These are phyloP conservation scores for Skeletonema tropicum DNA, from an alignment of 108 stramenopile genomes.

Conservation along the genomic window DNA sequence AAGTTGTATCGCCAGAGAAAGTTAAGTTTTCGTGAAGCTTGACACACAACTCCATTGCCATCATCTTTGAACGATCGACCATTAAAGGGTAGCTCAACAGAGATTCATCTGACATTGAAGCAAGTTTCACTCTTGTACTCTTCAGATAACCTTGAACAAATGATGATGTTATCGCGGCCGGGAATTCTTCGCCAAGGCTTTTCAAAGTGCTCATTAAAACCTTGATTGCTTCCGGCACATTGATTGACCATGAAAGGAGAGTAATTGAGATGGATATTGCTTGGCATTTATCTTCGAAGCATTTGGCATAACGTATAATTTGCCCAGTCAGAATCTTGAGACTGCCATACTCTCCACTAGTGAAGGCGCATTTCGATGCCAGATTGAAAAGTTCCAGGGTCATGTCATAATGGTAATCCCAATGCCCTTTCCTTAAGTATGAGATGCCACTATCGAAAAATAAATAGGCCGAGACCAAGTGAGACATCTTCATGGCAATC, in stretches of 20 bases:
- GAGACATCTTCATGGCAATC: constrained; percentile 16
- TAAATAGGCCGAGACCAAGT: constrained; percentile 10
- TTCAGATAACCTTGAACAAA: not conserved
- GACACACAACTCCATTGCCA: constrained; percentile 22
- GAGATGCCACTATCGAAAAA: constrained; percentile 23
- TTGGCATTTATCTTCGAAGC: constrained; percentile 26
- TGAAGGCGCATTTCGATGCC: constrained; percentile 16
- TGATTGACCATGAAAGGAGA: not conserved
- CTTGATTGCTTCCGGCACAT: constrained; percentile 17
- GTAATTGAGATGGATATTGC: not conserved
- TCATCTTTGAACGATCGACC: not conserved
- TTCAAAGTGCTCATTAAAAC: not conserved
- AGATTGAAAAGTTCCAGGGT: constrained; percentile 30
- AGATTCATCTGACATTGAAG: constrained; percentile 10
- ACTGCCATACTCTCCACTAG: not conserved
- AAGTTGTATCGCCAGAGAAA: constrained; percentile 4
- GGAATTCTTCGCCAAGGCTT: constrained; percentile 15
- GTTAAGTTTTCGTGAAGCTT: not conserved
- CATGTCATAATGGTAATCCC: constrained; percentile 31
- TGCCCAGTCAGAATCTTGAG: constrained; percentile 7
- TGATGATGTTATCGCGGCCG: not conserved
- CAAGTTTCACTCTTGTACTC: constrained; percentile 6
- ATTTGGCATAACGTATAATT: constrained; percentile 13
- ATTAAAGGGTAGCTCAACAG: not conserved
- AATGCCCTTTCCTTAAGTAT: constrained; percentile 23